Evolutionary conservation across 148 eudicot species (phyloP).

Genomic region (Fagopyrum tataricum): DNA sequence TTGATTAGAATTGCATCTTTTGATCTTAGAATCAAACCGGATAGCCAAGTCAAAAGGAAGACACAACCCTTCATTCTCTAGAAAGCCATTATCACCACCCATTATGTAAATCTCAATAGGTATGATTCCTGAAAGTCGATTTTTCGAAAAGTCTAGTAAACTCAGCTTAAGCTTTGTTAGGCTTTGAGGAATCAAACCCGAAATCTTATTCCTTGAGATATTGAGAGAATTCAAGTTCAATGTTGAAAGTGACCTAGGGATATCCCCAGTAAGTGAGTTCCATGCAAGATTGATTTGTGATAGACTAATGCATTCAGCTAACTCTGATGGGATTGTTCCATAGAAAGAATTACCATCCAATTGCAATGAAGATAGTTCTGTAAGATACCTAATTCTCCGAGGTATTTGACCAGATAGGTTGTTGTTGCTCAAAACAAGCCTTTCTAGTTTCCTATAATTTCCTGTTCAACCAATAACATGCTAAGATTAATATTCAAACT

Average conservation of each 20-base stretch:
- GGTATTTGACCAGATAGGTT: conserved; percentile 67
- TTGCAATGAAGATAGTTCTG: conserved; percentile 56
- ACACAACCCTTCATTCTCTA: conserved; percentile 63
- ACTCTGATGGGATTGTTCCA: conserved; percentile 59
- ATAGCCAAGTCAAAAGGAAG: not conserved
- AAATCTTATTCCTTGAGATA: conserved; percentile 60
- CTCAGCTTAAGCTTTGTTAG: conserved; percentile 63
- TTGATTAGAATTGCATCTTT: not conserved
- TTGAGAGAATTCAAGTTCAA: conserved; percentile 76
- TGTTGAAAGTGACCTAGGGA: conserved; percentile 46
- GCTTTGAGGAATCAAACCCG: conserved; percentile 52
- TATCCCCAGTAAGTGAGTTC: conserved; percentile 46
- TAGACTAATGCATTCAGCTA: conserved; percentile 50
- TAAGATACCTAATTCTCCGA: conserved; percentile 38
- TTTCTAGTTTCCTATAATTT: conserved; percentile 41
- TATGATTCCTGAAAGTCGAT: conserved; percentile 61
- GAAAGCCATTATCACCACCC: conserved; percentile 50
- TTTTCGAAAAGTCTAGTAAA: conserved; percentile 59
- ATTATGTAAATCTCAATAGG: conserved; percentile 45
- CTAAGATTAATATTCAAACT: too few relatives aligned
- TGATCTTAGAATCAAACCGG: conserved; percentile 17
- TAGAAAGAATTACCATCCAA: conserved; percentile 47
- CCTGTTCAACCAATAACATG: conserved; percentile 14
- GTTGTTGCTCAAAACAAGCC: conserved; percentile 48
- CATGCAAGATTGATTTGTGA: conserved; percentile 65